phyloP scores from a whole-genome alignment of 2,329 filamentous ascomycete species.

The Apiospora aurea region DNA sequence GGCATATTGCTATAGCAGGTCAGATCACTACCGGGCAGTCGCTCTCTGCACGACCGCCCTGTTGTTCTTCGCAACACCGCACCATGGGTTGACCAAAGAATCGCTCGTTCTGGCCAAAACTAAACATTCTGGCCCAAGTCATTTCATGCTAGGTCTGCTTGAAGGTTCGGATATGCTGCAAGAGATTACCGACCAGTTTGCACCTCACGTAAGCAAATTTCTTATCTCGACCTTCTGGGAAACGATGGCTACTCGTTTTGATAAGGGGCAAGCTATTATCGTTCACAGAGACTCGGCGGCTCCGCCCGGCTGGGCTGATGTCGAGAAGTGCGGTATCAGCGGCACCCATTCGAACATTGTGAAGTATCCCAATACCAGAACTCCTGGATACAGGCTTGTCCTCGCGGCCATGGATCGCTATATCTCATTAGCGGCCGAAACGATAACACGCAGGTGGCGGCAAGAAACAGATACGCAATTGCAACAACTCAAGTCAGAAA shows the following conservation, averaged over 20 bases:
- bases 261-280: not conserved
- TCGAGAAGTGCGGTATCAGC: not conserved
- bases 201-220: not conserved
- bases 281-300: not conserved
- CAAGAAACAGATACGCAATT: not conserved
- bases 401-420: not conserved
- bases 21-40: conserved; percentile 27
- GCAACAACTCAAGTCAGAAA: not conserved
- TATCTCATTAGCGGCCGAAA: not conserved
- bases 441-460: not conserved
- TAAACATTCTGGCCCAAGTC: not conserved
- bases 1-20: conserved; percentile 25
- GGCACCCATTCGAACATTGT: not conserved
- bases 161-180: not conserved
- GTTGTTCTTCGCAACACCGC: conserved; percentile 28
- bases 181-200: not conserved
- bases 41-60: conserved; percentile 27
- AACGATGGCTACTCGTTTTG: not conserved
- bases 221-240: not conserved
- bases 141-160: not conserved
- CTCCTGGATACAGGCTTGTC: not conserved
- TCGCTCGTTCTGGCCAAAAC: conserved; percentile 3
- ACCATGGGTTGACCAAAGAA: conserved; percentile 27
- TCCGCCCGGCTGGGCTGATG: not conserved
- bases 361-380: not conserved